phyloP scores from a whole-genome alignment of 345 rosid genomes.

The Eucalyptus urophylla region DNA sequence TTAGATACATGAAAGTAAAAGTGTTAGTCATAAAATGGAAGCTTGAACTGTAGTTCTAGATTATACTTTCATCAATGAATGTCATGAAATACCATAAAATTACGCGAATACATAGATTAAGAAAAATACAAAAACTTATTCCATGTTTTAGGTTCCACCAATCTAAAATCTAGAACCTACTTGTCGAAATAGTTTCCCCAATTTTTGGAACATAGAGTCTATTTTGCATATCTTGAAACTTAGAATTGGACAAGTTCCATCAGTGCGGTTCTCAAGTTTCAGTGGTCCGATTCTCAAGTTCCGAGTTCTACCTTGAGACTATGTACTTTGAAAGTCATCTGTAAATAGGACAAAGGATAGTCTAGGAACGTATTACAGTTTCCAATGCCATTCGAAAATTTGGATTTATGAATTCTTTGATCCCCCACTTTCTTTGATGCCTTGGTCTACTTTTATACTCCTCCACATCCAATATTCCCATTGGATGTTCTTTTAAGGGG shows the following conservation, averaged over 20 bases:
- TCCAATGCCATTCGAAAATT: neutral
- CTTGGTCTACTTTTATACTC: neutral
- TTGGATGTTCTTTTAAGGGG: neutral
- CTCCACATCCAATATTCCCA: neutral
- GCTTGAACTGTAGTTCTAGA: rapidly evolving
- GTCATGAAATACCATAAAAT: rapidly evolving
- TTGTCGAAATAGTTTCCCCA: rapidly evolving
- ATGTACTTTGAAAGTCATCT: neutral
- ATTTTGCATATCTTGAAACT: rapidly evolving
- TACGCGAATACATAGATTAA: rapidly evolving
- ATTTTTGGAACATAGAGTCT: rapidly evolving
- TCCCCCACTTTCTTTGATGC: neutral
- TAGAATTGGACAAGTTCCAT: too few relatives aligned
- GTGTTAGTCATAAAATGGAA: rapidly evolving
- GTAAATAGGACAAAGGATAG: neutral
- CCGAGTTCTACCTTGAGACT: rapidly evolving
- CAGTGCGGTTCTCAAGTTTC: rapidly evolving
- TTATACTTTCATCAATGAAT: too few relatives aligned
- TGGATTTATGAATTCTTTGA: neutral
- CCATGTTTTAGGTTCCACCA: rapidly evolving
- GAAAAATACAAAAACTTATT: too few relatives aligned
- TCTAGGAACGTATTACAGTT: rapidly evolving
- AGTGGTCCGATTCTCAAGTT: rapidly evolving
- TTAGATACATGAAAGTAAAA: rapidly evolving
- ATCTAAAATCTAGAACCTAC: rapidly evolving